phyloP scores from a whole-genome alignment of 352 stramenopile genomes.

The Blastocystis sp. region DNA sequence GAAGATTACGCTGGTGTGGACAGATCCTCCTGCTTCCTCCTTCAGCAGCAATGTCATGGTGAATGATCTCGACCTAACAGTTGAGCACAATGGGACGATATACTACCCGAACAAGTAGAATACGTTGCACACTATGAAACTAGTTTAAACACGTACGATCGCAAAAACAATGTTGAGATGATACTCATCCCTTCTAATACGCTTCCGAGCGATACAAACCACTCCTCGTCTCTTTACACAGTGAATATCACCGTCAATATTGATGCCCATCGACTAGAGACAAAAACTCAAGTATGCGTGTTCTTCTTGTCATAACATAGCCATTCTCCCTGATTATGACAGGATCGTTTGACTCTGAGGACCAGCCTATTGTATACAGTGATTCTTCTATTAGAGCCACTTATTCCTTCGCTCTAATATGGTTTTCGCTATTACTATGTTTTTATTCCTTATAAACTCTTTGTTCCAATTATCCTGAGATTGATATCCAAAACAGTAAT shows the following conservation, averaged over 20 bases:
- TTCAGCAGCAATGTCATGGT: constrained; percentile 60
- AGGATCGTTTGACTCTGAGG: constrained; percentile 16
- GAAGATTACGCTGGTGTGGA: constrained; percentile 64
- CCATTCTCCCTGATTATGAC: constrained; percentile 36
- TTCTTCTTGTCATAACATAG: neutral
- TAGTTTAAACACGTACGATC: constrained; percentile 1
- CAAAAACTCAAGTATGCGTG: neutral
- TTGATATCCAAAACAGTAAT: neutral
- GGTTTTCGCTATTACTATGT: neutral
- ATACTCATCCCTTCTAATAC: neutral
- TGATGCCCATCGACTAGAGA: neutral
- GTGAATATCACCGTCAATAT: constrained; percentile 41
- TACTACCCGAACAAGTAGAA: constrained; percentile 41
- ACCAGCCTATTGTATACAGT: constrained; percentile 52
- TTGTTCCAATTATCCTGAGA: neutral
- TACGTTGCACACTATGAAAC: neutral
- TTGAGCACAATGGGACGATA: neutral
- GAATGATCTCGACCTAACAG: constrained; percentile 63
- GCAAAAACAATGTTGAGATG: constrained; percentile 33
- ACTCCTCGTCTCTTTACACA: neutral
- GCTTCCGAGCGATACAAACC: neutral
- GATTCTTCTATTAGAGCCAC: neutral
- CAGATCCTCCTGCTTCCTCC: constrained; percentile 59
- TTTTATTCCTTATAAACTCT: neutral
- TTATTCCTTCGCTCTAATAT: neutral